A percentile compares a stretch with the other conserved stretches of the same genome.
These are phyloP conservation scores for Diatrype stigma DNA, from an alignment of 2,329 filamentous ascomycete genomes.

Conservation along the genomic window DNA sequence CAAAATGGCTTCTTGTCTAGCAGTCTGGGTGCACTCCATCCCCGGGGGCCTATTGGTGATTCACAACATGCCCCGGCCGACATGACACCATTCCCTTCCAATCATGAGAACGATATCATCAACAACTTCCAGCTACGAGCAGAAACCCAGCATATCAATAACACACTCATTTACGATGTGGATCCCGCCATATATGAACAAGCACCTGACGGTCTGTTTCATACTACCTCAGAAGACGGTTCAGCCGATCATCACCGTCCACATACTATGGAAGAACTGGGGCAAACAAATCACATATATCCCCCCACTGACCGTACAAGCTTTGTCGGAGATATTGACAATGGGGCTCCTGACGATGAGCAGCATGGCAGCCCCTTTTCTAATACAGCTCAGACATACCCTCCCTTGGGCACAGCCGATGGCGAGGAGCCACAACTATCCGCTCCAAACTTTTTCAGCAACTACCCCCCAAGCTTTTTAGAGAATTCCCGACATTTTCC, in stretches of 20 bases:
- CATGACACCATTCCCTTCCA: constrained; percentile 6
- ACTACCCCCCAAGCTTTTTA: constrained; percentile 22
- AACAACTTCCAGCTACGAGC: constrained; percentile 7
- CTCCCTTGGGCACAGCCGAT: constrained; percentile 13
- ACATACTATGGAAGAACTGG: not conserved
- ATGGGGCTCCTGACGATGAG: constrained; percentile 1
- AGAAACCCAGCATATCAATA: constrained; percentile 4
- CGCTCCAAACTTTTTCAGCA: constrained; percentile 7
- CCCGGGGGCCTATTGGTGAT: not conserved
- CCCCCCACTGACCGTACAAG: not conserved
- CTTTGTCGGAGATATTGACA: not conserved
- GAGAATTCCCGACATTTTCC: constrained; percentile 9
- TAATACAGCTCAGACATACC: constrained; percentile 10
- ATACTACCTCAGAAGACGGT: not conserved
- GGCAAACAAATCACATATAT: not conserved
- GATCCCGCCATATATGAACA: not conserved
- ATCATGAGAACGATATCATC: not conserved
- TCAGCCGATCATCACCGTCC: not conserved
- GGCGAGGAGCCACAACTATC: constrained; percentile 5
- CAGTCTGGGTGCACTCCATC: not conserved
- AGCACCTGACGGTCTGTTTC: not conserved
- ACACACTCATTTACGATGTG: constrained; percentile 5
- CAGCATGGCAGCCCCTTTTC: constrained; percentile 5
- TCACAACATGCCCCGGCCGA: constrained; percentile 1
- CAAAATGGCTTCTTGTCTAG: constrained; percentile 6